Evolutionary conservation across 306 rosid genomes (phyloP).

Genomic region (Cucumis cinereus): DNA sequence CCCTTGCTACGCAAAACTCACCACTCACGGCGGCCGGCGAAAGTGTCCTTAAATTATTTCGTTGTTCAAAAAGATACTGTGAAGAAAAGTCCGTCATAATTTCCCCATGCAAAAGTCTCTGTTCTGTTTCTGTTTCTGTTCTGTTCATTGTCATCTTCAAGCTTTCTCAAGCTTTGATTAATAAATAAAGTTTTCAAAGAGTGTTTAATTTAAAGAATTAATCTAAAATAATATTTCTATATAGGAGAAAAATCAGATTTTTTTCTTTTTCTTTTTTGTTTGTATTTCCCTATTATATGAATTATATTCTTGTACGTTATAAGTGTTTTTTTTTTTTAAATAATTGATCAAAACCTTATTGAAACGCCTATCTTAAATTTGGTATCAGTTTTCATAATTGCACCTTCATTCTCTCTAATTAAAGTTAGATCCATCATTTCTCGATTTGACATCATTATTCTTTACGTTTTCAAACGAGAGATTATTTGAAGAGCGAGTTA

Average conservation of each 20-base stretch:
- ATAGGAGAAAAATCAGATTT: too few species aligned
- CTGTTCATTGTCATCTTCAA: too few species aligned
- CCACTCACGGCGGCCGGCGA: constrained; percentile 47
- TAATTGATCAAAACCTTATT: background rate
- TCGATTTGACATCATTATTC: background rate
- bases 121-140: too few species aligned
- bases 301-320: background rate
- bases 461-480: background rate
- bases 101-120: background rate
- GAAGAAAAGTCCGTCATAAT: background rate
- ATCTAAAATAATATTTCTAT: too few species aligned
- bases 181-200: too few species aligned
- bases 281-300: background rate
- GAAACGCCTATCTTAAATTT: background rate
- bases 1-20: constrained; percentile 51
- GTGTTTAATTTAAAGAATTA: too few species aligned
- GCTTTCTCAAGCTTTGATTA: too few species aligned
- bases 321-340: background rate
- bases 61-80: background rate
- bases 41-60: constrained; percentile 38
- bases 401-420: background rate
- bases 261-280: too few species aligned
- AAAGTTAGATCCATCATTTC: too few species aligned
- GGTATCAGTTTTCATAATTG: background rate
- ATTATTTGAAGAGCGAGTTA: background rate